A percentile compares a stretch with the other conserved stretches of the same genome.
These are phyloP conservation scores for Leptoxyphium fumago DNA, from an alignment of 2,329 filamentous ascomycete genomes.

Conservation along the genomic window DNA sequence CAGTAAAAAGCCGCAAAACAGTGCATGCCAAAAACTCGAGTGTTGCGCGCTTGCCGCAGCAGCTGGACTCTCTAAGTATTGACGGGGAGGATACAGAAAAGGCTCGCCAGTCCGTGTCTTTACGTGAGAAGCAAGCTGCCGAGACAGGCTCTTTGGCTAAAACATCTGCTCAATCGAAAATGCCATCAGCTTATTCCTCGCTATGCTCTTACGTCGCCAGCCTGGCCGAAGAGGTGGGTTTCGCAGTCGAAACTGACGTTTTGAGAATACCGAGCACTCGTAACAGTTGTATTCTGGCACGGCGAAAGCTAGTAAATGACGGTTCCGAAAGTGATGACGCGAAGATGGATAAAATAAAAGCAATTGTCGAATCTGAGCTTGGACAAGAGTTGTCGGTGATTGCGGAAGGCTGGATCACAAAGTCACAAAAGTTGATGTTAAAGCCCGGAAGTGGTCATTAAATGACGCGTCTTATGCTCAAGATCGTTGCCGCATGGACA, in stretches of 20 bases:
- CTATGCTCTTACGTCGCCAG: constrained; percentile 64
- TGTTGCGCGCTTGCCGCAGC: constrained; percentile 9
- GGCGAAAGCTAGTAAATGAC: constrained; percentile 23
- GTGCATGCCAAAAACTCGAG: constrained; percentile 4
- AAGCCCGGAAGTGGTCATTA: constrained; percentile 31
- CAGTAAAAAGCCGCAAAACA: constrained; percentile 4
- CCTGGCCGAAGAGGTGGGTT: constrained; percentile 59
- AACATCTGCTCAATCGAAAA: constrained; percentile 18
- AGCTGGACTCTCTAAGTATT: constrained; percentile 1
- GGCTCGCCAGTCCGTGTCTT: neutral
- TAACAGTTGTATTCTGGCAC: constrained; percentile 66
- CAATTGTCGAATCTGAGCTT: constrained; percentile 44
- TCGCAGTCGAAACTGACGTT: constrained; percentile 66
- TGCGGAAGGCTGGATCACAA: constrained; percentile 36
- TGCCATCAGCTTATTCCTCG: constrained; percentile 63
- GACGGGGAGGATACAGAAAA: neutral
- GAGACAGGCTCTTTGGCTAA: constrained; percentile 21
- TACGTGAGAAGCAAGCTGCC: constrained; percentile 12
- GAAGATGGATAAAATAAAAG: constrained; percentile 45
- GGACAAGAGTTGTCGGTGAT: constrained; percentile 30
- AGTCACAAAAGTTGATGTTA: constrained; percentile 32
- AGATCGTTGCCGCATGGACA: too few species aligned
- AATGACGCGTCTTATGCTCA: constrained; percentile 2
- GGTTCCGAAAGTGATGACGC: constrained; percentile 34
- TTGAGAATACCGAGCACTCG: constrained; percentile 83